Evolutionary conservation across 768 basidiomycete species (phyloP).

Genomic region (Scleroderma bovista): DNA sequence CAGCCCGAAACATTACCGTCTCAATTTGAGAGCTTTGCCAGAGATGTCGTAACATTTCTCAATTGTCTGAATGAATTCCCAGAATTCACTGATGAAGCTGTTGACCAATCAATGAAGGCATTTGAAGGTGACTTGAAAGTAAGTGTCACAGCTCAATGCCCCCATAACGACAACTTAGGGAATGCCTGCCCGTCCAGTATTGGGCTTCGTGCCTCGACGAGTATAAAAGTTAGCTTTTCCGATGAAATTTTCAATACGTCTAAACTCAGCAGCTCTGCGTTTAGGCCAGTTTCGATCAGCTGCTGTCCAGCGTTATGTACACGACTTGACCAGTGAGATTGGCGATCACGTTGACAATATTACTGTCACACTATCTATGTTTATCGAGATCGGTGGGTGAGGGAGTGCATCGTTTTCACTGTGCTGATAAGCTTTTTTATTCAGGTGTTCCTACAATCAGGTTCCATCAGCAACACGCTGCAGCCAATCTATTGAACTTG

Average conservation of each 20-base stretch:
- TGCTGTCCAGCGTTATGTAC: slow-evolving; percentile 51
- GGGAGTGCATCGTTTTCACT: slow-evolving; percentile 13
- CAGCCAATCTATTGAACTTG: slow-evolving; percentile 43
- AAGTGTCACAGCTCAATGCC: slow-evolving; percentile 6
- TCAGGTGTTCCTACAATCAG: slow-evolving; percentile 51
- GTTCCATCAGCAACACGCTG: slow-evolving; percentile 49
- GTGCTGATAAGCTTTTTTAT: slow-evolving; percentile 20
- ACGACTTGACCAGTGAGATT: slow-evolving; percentile 46
- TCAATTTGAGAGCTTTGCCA: slow-evolving; percentile 42
- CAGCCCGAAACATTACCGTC: slow-evolving; percentile 45
- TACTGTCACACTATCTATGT: slow-evolving; percentile 43
- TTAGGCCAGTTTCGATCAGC: slow-evolving; percentile 47
- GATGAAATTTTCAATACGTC: neutral
- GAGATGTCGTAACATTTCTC: slow-evolving; percentile 47
- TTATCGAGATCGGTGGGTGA: slow-evolving; percentile 48
- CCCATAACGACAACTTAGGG: slow-evolving; percentile 7
- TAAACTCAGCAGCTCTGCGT: slow-evolving; percentile 6
- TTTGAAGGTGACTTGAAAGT: slow-evolving; percentile 50
- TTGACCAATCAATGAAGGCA: slow-evolving; percentile 44
- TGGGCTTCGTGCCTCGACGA: slow-evolving; percentile 47
- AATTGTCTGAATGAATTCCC: slow-evolving; percentile 53
- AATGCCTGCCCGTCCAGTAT: slow-evolving; percentile 31
- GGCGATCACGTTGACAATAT: slow-evolving; percentile 51
- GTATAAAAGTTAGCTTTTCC: slow-evolving; percentile 35
- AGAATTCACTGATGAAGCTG: slow-evolving; percentile 48